Evolutionary conservation across 1,139 yeast genomes (phyloP), one percentile per base, ranked within the genome.

Genomic region (Candida pseudocylindracea): DNA sequence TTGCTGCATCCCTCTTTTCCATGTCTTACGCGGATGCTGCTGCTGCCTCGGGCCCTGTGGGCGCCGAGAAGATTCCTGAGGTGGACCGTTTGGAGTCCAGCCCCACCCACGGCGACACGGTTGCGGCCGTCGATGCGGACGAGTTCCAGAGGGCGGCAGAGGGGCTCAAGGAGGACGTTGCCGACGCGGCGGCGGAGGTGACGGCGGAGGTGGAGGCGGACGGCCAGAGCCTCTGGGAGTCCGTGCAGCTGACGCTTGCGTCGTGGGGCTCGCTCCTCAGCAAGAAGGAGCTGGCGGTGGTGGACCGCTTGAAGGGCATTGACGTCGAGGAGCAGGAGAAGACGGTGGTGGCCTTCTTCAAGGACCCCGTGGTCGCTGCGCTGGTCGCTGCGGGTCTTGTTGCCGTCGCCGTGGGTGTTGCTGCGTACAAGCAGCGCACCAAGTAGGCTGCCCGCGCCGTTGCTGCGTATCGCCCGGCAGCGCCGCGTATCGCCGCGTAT

Each of bases 21-120:
- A 38, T 36, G 38, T 36, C 38, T 15, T 57, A 57, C 54, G 59
- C 62, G 31, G 55, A 56, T 35, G 62, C 57, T 35, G 63, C 60
- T 37, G 54, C 54, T 33, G 46, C 56, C 15, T 49, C 58, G 5
- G 59, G 57, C 9, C 59, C 60, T 31, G 38, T 40, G 13, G 43
- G 44, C 8, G 44, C 44, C 36, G 40, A 39, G 31, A 41, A 43
- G 32, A 34, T 44, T 32, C 59, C 60, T 29, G 37, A 40, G 33
- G 48, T 49, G 10, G 44, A 54, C 13, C 43, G 41, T 35, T 46
- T 50, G 12, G 41, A 49, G 36, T 38, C 35, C 36, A 41, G 44
- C 10, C 34, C 46, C 30, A 52, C 55, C n/a, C 36, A 41, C 8
- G 57, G 55, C 2, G 41, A 38, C 27, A 49, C 52, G 26, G 57